These are phyloP conservation scores for Calonectria pauciramosa DNA, from an alignment of 2,329 filamentous ascomycete species.

Conservation along the genomic window DNA sequence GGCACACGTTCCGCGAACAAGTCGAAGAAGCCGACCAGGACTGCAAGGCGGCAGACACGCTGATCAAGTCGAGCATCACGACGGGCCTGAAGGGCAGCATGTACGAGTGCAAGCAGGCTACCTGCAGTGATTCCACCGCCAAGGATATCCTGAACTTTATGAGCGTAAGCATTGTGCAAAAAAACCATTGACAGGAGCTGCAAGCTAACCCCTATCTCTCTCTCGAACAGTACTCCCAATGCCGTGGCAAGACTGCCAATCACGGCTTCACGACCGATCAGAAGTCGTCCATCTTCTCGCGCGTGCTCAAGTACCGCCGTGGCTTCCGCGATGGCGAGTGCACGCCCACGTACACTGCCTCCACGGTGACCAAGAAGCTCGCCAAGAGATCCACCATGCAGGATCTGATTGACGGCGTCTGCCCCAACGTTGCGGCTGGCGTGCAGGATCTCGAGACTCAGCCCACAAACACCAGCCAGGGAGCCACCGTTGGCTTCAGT, in stretches of 20 bases:
- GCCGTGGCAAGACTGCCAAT: constrained; percentile 23
- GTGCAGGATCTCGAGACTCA: constrained; percentile 15
- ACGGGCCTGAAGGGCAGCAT: constrained; percentile 27
- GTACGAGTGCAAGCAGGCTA: constrained; percentile 33
- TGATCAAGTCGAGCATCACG: constrained; percentile 38
- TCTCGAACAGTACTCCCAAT: constrained; percentile 7
- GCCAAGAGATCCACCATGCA: constrained; percentile 40
- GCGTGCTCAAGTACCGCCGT: constrained; percentile 38
- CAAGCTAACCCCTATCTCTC: neutral
- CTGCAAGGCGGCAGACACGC: constrained; percentile 30
- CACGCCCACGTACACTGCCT: constrained; percentile 19
- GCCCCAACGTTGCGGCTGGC: constrained; percentile 31
- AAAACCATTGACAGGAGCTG: too few relatives aligned
- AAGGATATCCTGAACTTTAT: constrained; percentile 40
- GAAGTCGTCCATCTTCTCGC: constrained; percentile 41
- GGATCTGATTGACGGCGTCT: constrained; percentile 39
- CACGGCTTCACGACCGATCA: constrained; percentile 42
- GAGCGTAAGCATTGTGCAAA: constrained; percentile 30
- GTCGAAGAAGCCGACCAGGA: constrained; percentile 24
- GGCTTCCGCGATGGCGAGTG: constrained; percentile 38
- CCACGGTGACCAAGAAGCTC: constrained; percentile 16
- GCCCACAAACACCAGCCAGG: constrained; percentile 7
- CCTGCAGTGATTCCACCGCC: constrained; percentile 14
- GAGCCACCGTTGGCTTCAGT: neutral
- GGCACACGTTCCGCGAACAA: constrained; percentile 24